Percentiles rank a stretch among this genome's conserved stretches.
These are phyloP conservation scores for Zygosaccharomyces siamensis DNA, from an alignment of 805 yeast species.

Conservation along the genomic window DNA sequence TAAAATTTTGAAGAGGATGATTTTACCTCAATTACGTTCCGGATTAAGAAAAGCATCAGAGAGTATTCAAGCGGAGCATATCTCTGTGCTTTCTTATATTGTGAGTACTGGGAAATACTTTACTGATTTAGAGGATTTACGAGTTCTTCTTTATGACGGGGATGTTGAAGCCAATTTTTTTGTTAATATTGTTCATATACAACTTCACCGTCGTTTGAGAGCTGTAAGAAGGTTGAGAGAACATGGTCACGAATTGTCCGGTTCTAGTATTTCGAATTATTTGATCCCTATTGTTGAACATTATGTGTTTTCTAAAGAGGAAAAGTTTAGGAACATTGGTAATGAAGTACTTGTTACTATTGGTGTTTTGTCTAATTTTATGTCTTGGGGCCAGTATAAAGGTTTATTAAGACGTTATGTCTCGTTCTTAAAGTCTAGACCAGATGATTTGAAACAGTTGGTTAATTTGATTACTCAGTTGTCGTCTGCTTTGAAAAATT, in stretches of 20 bases:
- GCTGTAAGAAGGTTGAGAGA: conserved; percentile 66
- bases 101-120: conserved; percentile 45
- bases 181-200: conserved; percentile 73
- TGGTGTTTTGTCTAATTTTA: conserved; percentile 49
- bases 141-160: conserved; percentile 51
- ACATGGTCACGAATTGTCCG: conserved; percentile 43
- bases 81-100: conserved; percentile 59
- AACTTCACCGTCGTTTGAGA: conserved; percentile 76
- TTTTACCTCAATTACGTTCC: conserved; percentile 60
- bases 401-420: conserved; percentile 71
- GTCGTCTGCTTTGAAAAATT: conserved; percentile 45
- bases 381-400: conserved; percentile 76
- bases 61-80: conserved; percentile 64
- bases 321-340: conserved; percentile 54
- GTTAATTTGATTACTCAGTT: conserved; percentile 55
- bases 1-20: conserved; percentile 43
- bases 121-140: conserved; percentile 61
- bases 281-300: conserved; percentile 81
- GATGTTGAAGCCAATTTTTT: conserved; percentile 85
- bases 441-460: conserved; percentile 49
- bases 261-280: conserved; percentile 66
- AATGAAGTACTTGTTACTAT: conserved; percentile 64
- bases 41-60: conserved; percentile 64
- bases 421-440: conserved; percentile 42
- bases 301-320: conserved; percentile 58